phyloP scores from a whole-genome alignment of 352 stramenopile species.

The Aphanomyces stellatus region DNA sequence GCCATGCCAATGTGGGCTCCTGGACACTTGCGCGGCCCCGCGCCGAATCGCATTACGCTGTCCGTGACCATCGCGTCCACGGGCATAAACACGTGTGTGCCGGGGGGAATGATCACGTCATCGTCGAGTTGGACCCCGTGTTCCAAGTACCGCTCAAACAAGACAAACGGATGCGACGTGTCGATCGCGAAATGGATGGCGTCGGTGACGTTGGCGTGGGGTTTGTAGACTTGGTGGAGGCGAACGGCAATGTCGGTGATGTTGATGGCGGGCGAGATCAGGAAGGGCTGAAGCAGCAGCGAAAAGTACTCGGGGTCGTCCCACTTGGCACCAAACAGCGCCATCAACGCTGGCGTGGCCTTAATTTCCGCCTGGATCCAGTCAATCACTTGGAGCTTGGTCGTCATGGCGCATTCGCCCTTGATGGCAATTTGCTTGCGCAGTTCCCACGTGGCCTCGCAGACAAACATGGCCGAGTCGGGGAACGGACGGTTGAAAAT shows the following conservation, averaged over 20 bases:
- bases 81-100: conserved; percentile 16
- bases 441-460: conserved; percentile 12
- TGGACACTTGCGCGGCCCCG: conserved; percentile 13
- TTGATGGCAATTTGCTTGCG: conserved; percentile 18
- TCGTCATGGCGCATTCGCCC: conserved; percentile 5
- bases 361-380: conserved; percentile 10
- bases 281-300: conserved; percentile 13
- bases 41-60: conserved; percentile 16
- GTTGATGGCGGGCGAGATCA: conserved; percentile 18
- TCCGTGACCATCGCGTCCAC: conserved; percentile 18
- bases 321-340: conserved; percentile 12
- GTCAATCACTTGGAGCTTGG: conserved; percentile 1
- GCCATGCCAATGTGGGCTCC: conserved; percentile 4
- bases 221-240: not conserved
- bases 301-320: conserved; percentile 13
- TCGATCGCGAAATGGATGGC: conserved; percentile 13
- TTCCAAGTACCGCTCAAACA: not conserved
- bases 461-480: not conserved
- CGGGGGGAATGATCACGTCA: not conserved
- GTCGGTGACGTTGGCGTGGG: not conserved
- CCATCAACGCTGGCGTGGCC: not conserved
- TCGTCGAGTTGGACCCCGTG: not conserved
- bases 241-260: conserved; percentile 10
- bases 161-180: conserved; percentile 14
- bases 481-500: conserved; percentile 7